phyloP scores from a whole-genome alignment of 2,329 filamentous ascomycete genomes.

The Thelonectria discophora region DNA sequence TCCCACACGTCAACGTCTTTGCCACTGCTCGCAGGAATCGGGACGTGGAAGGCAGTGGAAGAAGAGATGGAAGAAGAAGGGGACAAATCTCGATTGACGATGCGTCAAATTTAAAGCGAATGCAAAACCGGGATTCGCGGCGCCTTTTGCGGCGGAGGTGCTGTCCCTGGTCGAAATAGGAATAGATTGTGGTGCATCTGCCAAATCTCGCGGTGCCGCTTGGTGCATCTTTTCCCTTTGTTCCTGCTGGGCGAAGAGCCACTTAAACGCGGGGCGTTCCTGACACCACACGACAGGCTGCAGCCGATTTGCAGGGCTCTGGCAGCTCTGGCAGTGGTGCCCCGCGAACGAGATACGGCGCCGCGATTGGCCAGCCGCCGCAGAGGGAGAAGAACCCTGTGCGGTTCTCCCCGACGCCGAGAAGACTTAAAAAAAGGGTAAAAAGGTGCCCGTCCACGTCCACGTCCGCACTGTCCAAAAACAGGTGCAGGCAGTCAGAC shows the following conservation, averaged over 20 bases:
- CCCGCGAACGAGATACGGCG: slow-evolving; percentile 40
- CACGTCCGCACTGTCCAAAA: neutral
- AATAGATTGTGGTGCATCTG: neutral
- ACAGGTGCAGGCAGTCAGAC: too few species aligned
- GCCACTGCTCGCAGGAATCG: neutral
- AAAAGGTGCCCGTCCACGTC: slow-evolving; percentile 20
- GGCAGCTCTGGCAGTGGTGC: slow-evolving; percentile 41
- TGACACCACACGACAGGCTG: slow-evolving; percentile 46
- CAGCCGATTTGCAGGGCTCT: slow-evolving; percentile 46
- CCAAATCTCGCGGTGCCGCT: neutral
- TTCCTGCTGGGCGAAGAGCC: slow-evolving; percentile 30
- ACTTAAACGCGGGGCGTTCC: slow-evolving; percentile 50
- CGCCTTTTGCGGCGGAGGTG: neutral
- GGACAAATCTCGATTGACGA: neutral
- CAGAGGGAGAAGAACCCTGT: slow-evolving; percentile 32
- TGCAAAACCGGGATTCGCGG: neutral
- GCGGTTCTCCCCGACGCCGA: slow-evolving; percentile 36
- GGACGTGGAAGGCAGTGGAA: neutral
- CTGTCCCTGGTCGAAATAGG: neutral
- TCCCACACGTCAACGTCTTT: neutral
- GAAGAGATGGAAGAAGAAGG: neutral
- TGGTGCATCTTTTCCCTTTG: neutral
- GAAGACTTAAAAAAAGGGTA: slow-evolving; percentile 4
- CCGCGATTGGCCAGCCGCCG: slow-evolving; percentile 35
- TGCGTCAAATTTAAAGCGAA: neutral